These are phyloP conservation scores for Rhododendron mucronatum DNA, from an alignment of 148 eudicot species.

Conservation along the genomic window DNA sequence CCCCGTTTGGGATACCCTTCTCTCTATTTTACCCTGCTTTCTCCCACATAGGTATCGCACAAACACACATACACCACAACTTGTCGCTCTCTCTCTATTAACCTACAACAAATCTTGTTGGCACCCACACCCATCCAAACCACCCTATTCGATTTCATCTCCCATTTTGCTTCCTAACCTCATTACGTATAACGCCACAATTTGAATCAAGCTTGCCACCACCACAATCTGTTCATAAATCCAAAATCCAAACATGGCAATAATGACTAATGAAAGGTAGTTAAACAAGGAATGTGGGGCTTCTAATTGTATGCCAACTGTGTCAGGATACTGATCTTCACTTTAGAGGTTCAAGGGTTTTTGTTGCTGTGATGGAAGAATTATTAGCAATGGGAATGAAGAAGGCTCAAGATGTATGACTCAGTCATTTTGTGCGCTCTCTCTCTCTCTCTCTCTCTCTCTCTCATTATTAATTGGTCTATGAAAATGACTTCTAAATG, in stretches of 20 bases:
- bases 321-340: conserved; percentile 65
- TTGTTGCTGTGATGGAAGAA: conserved; percentile 78
- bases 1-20: neutral
- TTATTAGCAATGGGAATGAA: conserved; percentile 75
- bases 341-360: conserved; percentile 78
- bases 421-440: neutral
- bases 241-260: neutral
- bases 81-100: too few species aligned
- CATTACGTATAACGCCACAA: neutral
- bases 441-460: neutral
- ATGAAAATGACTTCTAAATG: neutral
- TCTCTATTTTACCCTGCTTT: neutral
- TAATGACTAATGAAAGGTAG: neutral
- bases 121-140: neutral
- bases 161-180: neutral
- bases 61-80: neutral
- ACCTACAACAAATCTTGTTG: neutral
- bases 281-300: neutral
- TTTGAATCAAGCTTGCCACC: neutral
- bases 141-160: neutral
- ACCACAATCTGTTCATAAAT: neutral
- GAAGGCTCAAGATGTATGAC: conserved; percentile 63
- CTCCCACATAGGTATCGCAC: neutral
- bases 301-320: neutral
- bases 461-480: neutral